Percentiles rank a stretch among this genome's conserved stretches.
Conservation (phyloP, 176 grass and related monocot species). For the Puya raimondii region DNA sequence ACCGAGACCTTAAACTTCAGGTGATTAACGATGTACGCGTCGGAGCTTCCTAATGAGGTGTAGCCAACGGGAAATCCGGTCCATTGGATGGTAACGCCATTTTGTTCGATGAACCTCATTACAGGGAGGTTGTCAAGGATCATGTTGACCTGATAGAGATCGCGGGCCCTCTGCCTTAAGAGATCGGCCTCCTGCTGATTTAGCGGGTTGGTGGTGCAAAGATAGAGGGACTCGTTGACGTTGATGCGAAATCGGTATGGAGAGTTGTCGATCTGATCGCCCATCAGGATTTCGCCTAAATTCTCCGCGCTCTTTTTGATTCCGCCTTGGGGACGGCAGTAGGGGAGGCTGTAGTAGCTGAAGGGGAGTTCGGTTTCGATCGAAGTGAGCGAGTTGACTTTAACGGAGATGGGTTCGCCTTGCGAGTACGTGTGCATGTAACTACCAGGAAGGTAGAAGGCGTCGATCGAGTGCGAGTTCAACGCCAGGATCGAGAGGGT, state of each 20-base stretch:
- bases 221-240: slow-evolving; percentile 47
- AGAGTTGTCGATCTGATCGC: slow-evolving; percentile 80
- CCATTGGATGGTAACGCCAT: slow-evolving; percentile 51
- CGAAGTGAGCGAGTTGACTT: slow-evolving; percentile 79
- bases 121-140: slow-evolving; percentile 62
- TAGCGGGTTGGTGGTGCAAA: slow-evolving; percentile 65
- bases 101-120: slow-evolving; percentile 57
- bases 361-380: slow-evolving; percentile 79
- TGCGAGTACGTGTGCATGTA: slow-evolving; percentile 68
- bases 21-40: slow-evolving; percentile 73
- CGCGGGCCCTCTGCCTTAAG: slow-evolving; percentile 46
- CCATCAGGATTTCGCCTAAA: slow-evolving; percentile 79
- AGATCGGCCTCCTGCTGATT: slow-evolving; percentile 54
- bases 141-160: slow-evolving; percentile 86
- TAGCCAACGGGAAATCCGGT: slow-evolving; percentile 62
- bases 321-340: slow-evolving; percentile 50
- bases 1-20: slow-evolving; percentile 71
- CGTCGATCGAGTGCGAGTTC: slow-evolving; percentile 24
- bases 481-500: slow-evolving; percentile 38
- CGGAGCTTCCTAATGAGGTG: slow-evolving; percentile 39
- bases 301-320: slow-evolving; percentile 80
- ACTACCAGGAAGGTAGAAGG: slow-evolving; percentile 67
- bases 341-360: slow-evolving; percentile 69
- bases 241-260: slow-evolving; percentile 60
- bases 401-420: slow-evolving; percentile 33